Evolutionary conservation across 2,329 filamentous ascomycete genomes (phyloP).

Genomic region (Calonectria ilicicola): DNA sequence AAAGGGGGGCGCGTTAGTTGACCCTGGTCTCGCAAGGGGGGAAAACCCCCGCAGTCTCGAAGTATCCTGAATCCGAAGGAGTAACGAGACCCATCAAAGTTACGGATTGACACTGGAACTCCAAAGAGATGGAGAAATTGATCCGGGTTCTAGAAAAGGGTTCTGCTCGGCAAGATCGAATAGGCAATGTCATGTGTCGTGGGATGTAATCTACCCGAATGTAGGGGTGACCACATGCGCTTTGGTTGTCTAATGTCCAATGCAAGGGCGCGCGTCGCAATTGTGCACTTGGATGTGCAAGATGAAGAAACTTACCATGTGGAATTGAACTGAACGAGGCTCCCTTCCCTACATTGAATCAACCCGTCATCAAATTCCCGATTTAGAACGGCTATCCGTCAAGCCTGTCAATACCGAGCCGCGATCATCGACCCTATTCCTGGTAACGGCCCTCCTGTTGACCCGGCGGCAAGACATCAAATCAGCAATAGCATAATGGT

Average conservation of each 20-base stretch:
- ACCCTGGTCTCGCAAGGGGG: conserved; percentile 13
- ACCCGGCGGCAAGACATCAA: conserved; percentile 5
- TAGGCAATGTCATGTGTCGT: not conserved
- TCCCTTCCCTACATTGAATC: not conserved
- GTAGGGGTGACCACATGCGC: not conserved
- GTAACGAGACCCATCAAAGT: not conserved
- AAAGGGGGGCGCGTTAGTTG: not conserved
- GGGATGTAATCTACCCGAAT: not conserved
- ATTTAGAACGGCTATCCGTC: conserved; percentile 4
- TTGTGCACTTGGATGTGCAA: not conserved
- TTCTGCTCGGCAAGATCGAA: not conserved
- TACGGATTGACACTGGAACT: not conserved
- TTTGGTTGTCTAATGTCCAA: not conserved
- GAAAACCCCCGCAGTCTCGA: not conserved
- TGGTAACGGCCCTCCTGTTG: not conserved
- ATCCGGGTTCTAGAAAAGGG: not conserved
- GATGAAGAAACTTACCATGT: not conserved
- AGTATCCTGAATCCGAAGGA: conserved; percentile 8
- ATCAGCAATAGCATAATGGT: not conserved
- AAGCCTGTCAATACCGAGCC: not conserved
- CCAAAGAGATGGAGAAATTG: not conserved
- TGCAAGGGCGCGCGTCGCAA: not conserved
- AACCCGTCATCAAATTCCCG: conserved; percentile 1
- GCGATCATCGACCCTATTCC: not conserved
- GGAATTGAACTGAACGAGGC: not conserved